Evolutionary conservation across 2,329 filamentous ascomycete genomes (phyloP).

Genomic region (Talaromyces sp.): DNA sequence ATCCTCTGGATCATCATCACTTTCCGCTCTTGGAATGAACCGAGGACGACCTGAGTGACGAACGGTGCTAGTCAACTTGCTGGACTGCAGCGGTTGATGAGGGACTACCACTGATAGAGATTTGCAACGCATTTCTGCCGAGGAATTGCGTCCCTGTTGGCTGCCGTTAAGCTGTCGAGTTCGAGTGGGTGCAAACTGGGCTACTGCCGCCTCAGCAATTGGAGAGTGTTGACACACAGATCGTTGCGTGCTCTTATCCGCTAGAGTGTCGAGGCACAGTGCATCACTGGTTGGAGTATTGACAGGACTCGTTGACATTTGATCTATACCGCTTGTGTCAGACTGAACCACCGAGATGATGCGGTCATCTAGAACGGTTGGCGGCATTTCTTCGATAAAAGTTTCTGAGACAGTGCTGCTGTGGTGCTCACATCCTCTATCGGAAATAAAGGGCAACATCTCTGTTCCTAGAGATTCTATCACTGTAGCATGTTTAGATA

Average conservation of each 20-base stretch:
- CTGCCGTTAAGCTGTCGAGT: background rate
- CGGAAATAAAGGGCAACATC: background rate
- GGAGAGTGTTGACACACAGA: background rate
- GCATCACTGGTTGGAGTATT: background rate
- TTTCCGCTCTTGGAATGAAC: too few relatives aligned
- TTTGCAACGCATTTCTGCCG: too few relatives aligned
- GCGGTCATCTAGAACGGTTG: background rate
- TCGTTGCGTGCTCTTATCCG: background rate
- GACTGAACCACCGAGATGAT: background rate
- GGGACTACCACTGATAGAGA: too few relatives aligned
- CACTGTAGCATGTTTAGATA: background rate
- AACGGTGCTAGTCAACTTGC: too few relatives aligned
- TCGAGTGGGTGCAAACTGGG: background rate
- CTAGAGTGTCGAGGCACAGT: background rate
- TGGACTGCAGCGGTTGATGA: too few relatives aligned
- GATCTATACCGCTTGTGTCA: background rate
- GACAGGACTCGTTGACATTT: conserved; percentile 3
- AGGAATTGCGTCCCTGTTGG: too few relatives aligned
- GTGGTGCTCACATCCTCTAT: background rate
- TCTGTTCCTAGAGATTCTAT: background rate
- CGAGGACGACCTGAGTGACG: too few relatives aligned
- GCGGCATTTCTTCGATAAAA: background rate
- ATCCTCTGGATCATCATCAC: too few relatives aligned
- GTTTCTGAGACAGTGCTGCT: background rate
- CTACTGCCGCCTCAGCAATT: conserved; percentile 6